Evolutionary conservation across 352 stramenopile genomes (phyloP), one percentile per base, ranked within the genome.

Genomic region (Phytopythium vexans): DNA sequence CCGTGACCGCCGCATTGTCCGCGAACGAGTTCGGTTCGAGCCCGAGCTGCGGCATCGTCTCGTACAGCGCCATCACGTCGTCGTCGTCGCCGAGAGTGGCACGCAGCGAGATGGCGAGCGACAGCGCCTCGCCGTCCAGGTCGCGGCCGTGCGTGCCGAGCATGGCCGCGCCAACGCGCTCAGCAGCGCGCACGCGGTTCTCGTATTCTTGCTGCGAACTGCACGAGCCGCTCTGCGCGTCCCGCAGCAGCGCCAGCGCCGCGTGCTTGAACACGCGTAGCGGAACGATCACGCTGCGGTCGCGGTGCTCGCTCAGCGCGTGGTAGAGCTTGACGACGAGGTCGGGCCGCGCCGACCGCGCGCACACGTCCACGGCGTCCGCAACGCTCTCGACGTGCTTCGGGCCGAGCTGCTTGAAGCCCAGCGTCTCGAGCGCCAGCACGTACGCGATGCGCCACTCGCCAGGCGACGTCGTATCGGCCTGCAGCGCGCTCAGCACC

Each of bases 381-480:
- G 76, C 73, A 7, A 94, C 68, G 45, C 76, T 86, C 32, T 89
- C 74, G 32, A 88, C 70, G 54, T 90, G 87, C 40, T 71, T 64
- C 40, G 83, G 64, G 8, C 74, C 64, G 55, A 92, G 66, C 16
- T 80, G 70, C 52, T 76, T 74, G 52, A 89, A 92, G 21, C 69
- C 80, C 51, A 92, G 66, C 14, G 77, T 91, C 66, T 91, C 80
- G 33, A 61, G 66, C 36, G 77, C 84, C 47, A 94, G 67, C 15
- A 68, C 62, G 60, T 89, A 92, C 14, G 84, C 84, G 44, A 92
- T 76, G 51, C 74, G 71, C 82, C 82, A 94, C 63, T 94, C 77
- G 34, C 67, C 63, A 32, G 61, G 59, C 42, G 21, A 5, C 53
- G 45, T 70, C 39, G 62, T 57, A 40, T 37, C 50, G 33, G 76